Evolutionary conservation across 176 grass and related monocot species (phyloP).

Genomic region (Zizania latifolia): DNA sequence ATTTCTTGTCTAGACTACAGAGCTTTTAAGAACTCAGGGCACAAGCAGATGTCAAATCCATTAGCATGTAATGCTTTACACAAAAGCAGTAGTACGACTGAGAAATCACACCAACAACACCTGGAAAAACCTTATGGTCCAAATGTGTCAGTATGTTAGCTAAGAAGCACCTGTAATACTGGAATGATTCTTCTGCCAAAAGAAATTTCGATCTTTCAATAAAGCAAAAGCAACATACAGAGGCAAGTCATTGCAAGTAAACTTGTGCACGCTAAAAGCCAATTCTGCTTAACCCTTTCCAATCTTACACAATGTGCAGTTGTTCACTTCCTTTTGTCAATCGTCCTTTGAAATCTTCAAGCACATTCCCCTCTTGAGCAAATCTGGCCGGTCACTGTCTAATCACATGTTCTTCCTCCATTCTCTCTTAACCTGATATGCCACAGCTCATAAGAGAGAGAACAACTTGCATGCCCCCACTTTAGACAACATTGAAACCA

Average conservation of each 20-base stretch:
- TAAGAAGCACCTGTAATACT: conserved; percentile 24
- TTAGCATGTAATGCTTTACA: conserved; percentile 28
- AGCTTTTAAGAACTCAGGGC: background rate
- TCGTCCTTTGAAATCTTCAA: conserved; percentile 25
- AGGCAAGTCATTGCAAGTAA: conserved; percentile 42
- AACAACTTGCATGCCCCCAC: conserved; percentile 19
- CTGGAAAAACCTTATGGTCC: conserved; percentile 29
- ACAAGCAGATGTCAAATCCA: background rate
- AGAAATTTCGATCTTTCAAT: conserved; percentile 31
- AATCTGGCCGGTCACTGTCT: conserved; percentile 2
- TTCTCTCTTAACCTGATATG: conserved; percentile 16
- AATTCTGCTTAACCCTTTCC: conserved; percentile 25
- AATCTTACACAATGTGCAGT: conserved; percentile 19
- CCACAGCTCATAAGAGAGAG: conserved; percentile 7
- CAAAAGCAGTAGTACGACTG: conserved; percentile 13
- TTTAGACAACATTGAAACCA: background rate
- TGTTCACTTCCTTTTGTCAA: conserved; percentile 16
- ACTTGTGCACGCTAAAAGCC: conserved; percentile 45
- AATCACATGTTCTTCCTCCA: conserved; percentile 16
- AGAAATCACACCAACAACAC: conserved; percentile 40
- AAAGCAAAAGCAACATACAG: conserved; percentile 49
- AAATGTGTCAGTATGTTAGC: conserved; percentile 30
- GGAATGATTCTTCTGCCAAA: conserved; percentile 23
- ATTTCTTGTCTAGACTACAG: background rate
- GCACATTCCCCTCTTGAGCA: conserved; percentile 3